A percentile compares a stretch with the other conserved stretches of the same genome.
Evolutionary conservation across 139 green algal species (phyloP).

Genomic region (Tetradesmus obliquus): DNA sequence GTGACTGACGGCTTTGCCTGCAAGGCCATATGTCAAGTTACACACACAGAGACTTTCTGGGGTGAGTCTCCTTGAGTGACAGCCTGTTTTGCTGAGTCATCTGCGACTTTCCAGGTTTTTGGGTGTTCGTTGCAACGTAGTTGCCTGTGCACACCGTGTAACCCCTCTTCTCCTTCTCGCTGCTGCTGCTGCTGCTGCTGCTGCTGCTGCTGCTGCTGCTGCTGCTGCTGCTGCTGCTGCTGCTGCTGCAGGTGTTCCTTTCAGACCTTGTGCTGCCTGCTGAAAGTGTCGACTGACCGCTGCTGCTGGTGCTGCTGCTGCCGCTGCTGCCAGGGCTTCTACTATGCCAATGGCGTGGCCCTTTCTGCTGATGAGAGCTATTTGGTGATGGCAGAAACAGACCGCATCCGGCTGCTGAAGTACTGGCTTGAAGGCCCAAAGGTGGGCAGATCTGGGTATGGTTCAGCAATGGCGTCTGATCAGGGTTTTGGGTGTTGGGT

Average conservation of each 20-base stretch:
- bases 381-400: slow-evolving; percentile 63
- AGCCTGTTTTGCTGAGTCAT: too few species aligned
- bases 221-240: background rate
- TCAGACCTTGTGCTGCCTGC: background rate
- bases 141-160: too few species aligned
- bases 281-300: background rate
- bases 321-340: slow-evolving; percentile 49
- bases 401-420: slow-evolving; percentile 51
- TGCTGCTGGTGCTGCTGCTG: slow-evolving; percentile 8
- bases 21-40: too few species aligned
- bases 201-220: background rate
- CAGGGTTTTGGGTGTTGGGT: too few species aligned
- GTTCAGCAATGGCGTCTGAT: too few species aligned
- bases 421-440: slow-evolving; percentile 67
- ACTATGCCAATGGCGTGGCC: slow-evolving; percentile 78
- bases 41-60: too few species aligned
- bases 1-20: too few species aligned
- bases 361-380: slow-evolving; percentile 66
- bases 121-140: too few species aligned
- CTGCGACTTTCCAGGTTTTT: too few species aligned
- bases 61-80: too few species aligned
- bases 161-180: too few species aligned
- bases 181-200: background rate
- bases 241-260: background rate
- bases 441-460: slow-evolving; percentile 1